Conservation (phyloP, 805 yeast species). For the Candida ovalis region DNA sequence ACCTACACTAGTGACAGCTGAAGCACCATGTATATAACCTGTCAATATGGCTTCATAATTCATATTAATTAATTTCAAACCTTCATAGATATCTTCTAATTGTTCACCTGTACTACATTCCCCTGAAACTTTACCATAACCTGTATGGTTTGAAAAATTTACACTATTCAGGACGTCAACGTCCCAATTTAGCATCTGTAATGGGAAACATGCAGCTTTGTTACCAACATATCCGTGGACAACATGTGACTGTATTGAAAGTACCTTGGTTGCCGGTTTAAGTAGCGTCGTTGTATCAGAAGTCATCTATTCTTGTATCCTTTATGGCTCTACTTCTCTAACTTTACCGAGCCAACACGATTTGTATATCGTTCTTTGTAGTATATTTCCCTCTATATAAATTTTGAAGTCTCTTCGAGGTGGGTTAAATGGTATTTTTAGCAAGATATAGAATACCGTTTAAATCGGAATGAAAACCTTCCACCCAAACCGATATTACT, state of each 20-base stretch:
- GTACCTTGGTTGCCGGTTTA: conserved; percentile 26
- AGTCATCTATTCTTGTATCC: neutral
- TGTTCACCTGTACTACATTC: conserved; percentile 37
- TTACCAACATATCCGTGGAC: conserved; percentile 74
- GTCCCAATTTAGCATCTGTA: conserved; percentile 65
- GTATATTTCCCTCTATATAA: too few relatives aligned
- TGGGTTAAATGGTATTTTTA: too few relatives aligned
- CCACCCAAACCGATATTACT: too few relatives aligned
- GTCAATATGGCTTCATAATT: conserved; percentile 55
- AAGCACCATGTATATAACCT: conserved; percentile 64
- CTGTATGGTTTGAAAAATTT: conserved; percentile 68
- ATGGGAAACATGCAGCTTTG: conserved; percentile 60
- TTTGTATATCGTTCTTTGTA: too few relatives aligned
- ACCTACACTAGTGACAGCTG: conserved; percentile 43
- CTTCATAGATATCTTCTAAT: conserved; percentile 36
- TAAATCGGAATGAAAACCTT: too few relatives aligned
- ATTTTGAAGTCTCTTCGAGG: too few relatives aligned
- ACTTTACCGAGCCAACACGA: too few relatives aligned
- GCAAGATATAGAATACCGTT: too few relatives aligned
- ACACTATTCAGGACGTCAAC: conserved; percentile 65
- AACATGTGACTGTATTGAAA: conserved; percentile 66
- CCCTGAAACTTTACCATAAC: conserved; percentile 58
- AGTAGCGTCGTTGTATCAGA: neutral
- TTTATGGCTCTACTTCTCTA: neutral
- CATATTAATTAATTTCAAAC: conserved; percentile 32